These are phyloP conservation scores for Yamadazyma songkhlaensis DNA, from an alignment of 1,139 yeast genomes.

Conservation along the genomic window DNA sequence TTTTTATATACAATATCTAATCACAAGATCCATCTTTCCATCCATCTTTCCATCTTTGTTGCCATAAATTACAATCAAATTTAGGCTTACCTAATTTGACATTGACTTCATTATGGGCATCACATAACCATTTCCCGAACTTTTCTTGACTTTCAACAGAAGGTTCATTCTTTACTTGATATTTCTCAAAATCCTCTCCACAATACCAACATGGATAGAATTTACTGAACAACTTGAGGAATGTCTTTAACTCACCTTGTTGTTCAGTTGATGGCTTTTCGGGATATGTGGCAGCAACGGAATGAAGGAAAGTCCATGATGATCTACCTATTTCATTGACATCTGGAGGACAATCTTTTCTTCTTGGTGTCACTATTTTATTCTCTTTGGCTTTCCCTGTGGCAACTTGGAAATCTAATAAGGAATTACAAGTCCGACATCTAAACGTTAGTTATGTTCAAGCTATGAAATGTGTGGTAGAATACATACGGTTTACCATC, in stretches of 20 bases:
- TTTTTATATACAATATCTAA: constrained; percentile 1
- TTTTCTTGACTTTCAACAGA: constrained; percentile 69
- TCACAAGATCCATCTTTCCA: constrained; percentile 12
- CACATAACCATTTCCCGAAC: constrained; percentile 89
- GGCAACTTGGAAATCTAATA: constrained; percentile 72
- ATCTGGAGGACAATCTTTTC: constrained; percentile 80
- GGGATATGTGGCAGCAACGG: constrained; percentile 90
- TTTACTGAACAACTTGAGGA: constrained; percentile 68
- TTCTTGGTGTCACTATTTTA: constrained; percentile 14
- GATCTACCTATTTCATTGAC: constrained; percentile 77
- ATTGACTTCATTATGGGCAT: constrained; percentile 92
- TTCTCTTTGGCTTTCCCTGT: constrained; percentile 25
- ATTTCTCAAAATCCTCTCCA: constrained; percentile 76
- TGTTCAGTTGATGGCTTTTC: constrained; percentile 57
- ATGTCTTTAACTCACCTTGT: constrained; percentile 70
- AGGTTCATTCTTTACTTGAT: constrained; percentile 62
- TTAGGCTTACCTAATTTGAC: constrained; percentile 76
- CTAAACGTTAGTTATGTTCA: constrained; percentile 41
- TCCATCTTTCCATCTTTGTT: constrained; percentile 75
- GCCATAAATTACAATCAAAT: constrained; percentile 89
- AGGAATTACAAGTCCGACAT: constrained; percentile 81
- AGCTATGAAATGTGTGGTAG: neutral
- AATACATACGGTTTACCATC: constrained; percentile 85
- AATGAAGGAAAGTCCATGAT: constrained; percentile 90
- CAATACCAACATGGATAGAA: constrained; percentile 96